A percentile compares a stretch with the other conserved stretches of the same genome.
Conservation (phyloP, 768 basidiomycete species). For the Calocybe indica region DNA sequence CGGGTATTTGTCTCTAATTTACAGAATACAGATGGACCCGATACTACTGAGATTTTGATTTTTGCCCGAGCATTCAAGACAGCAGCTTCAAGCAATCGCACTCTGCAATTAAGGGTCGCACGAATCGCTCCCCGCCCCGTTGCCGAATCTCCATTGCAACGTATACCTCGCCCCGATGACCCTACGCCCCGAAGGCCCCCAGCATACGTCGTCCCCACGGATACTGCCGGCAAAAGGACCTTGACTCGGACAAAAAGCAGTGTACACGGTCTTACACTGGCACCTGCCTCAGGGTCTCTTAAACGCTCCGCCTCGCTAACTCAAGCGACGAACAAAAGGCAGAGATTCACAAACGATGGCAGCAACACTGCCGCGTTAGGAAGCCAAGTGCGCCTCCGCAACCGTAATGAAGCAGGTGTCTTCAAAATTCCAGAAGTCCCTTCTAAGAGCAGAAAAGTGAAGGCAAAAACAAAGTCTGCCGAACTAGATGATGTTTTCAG, state of each 20-base stretch:
- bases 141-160: conserved; percentile 23
- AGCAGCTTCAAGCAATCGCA: conserved; percentile 15
- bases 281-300: conserved; percentile 1
- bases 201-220: conserved; percentile 20
- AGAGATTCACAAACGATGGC: conserved; percentile 21
- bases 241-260: conserved; percentile 11
- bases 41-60: conserved; percentile 61
- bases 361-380: conserved; percentile 25
- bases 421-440: conserved; percentile 52
- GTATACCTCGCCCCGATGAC: conserved; percentile 66
- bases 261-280: conserved; percentile 3
- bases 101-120: conserved; percentile 9
- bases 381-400: conserved; percentile 29
- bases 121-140: conserved; percentile 25
- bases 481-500: conserved; percentile 31
- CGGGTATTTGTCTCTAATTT: background rate
- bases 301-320: no score
- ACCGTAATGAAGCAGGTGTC: conserved; percentile 14
- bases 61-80: conserved; percentile 25
- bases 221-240: conserved; percentile 20
- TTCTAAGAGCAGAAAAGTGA: conserved; percentile 16
- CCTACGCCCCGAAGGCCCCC: conserved; percentile 65
- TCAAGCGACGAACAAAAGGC: conserved; percentile 18
- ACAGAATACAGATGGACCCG: conserved; percentile 48
- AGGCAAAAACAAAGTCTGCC: conserved; percentile 32